Evolutionary conservation across 2,329 filamentous ascomycete genomes (phyloP), one percentile per base, ranked within the genome.

Genomic region (Colletotrichum falcatum): DNA sequence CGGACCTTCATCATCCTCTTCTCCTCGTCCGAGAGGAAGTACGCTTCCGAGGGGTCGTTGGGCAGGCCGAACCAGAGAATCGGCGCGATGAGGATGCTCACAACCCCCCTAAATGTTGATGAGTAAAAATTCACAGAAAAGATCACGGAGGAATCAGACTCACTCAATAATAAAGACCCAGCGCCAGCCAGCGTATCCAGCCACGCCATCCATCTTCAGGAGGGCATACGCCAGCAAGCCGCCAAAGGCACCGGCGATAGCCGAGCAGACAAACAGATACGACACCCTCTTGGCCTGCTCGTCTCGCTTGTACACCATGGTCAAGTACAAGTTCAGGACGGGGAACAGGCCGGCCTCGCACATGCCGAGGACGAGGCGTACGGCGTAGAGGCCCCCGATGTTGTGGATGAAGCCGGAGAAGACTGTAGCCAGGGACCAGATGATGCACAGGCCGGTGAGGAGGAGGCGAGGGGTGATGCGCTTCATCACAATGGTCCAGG

Each of bases 111-210:
- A n/a, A n/a, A n/a, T n/a, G n/a, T n/a, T n/a, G n/a, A n/a, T n/a
- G n/a, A n/a, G n/a, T n/a, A n/a, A n/a, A n/a, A n/a, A n/a, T n/a
- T n/a, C n/a, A n/a, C n/a, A n/a, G n/a, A n/a, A n/a, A n/a, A n/a
- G n/a, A n/a, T n/a, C n/a, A n/a, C n/a, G n/a, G n/a, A n/a, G n/a
- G n/a, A n/a, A n/a, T n/a, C n/a, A n/a, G n/a, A n/a, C n/a, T n/a
- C n/a, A n/a, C n/a, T 87, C 85, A 23, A 87, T 83, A 33, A 87
- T 84, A 66, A 83, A 87, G 0, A 87, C 80, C 83, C 80, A 87
- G 72, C 83, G 77, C 85, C 86, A 87, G 2, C 68, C 68, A 3
- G 64, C 68, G 35, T 59, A 67, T 3, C 68, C 84, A 83, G 80
- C 78, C 30, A 81, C 78, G 1, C 83, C 83, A 0, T 77, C 80